A percentile compares a stretch with the other conserved stretches of the same genome.
These are phyloP conservation scores for Ascochyta koolunga DNA, from an alignment of 2,329 filamentous ascomycete species.

Conservation along the genomic window DNA sequence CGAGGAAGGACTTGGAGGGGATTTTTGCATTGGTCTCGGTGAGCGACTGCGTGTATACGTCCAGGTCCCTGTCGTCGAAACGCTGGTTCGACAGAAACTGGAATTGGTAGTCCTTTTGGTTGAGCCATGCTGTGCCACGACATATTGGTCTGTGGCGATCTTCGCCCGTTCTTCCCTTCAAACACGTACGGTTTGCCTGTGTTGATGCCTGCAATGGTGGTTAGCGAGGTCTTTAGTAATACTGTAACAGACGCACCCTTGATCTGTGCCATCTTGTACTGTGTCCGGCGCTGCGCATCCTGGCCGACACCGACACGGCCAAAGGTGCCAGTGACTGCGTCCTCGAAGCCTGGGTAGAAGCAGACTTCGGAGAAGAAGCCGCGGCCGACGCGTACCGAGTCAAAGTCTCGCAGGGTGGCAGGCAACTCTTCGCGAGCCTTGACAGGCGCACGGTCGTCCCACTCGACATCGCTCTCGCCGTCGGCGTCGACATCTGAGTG, in stretches of 20 bases:
- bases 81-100: slow-evolving; percentile 84
- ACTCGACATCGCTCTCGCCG: slow-evolving; percentile 78
- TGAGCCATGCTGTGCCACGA: slow-evolving; percentile 80
- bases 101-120: slow-evolving; percentile 87
- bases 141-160: slow-evolving; percentile 86
- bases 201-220: slow-evolving; percentile 67
- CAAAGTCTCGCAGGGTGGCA: slow-evolving; percentile 78
- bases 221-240: neutral
- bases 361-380: slow-evolving; percentile 88
- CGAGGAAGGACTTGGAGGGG: slow-evolving; percentile 73
- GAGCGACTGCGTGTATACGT: slow-evolving; percentile 78
- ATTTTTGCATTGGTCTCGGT: slow-evolving; percentile 70
- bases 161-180: slow-evolving; percentile 71
- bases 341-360: slow-evolving; percentile 89
- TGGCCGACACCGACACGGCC: slow-evolving; percentile 83
- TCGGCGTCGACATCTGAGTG: slow-evolving; percentile 67
- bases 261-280: slow-evolving; percentile 88
- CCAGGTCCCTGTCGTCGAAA: slow-evolving; percentile 86
- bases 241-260: slow-evolving; percentile 65
- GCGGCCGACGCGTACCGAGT: slow-evolving; percentile 82
- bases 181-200: slow-evolving; percentile 84
- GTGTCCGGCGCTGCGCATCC: slow-evolving; percentile 73
- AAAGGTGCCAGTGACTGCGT: slow-evolving; percentile 81
- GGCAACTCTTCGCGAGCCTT: slow-evolving; percentile 68
- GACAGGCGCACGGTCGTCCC: slow-evolving; percentile 63